phyloP scores from a whole-genome alignment of 177 flowering plant genomes.

The Vitis hybrid region DNA sequence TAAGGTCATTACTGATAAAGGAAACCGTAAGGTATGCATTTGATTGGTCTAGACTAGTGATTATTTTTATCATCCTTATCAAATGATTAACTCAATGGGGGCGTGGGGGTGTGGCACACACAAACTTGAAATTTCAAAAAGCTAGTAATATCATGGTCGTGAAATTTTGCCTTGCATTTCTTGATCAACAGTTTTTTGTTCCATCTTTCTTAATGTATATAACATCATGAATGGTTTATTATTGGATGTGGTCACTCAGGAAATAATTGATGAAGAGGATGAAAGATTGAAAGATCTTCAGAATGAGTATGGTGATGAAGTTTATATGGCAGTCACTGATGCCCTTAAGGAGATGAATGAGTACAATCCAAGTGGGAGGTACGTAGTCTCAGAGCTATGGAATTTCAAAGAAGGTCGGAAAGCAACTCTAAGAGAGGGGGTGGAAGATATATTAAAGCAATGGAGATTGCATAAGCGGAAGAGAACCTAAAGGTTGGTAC shows the following conservation, averaged over 20 bases:
- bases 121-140: too few species aligned
- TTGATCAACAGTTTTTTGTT: not conserved
- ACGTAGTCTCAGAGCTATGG: slow-evolving; percentile 44
- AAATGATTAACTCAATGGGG: too few species aligned
- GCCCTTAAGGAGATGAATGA: slow-evolving; percentile 36
- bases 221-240: not conserved
- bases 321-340: slow-evolving; percentile 25
- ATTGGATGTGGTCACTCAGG: slow-evolving; percentile 22
- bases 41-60: not conserved
- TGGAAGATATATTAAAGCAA: slow-evolving; percentile 15
- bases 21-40: slow-evolving; percentile 23
- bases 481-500: slow-evolving; percentile 1
- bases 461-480: slow-evolving; percentile 16
- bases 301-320: slow-evolving; percentile 32
- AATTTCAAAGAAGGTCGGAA: slow-evolving; percentile 31
- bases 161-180: not conserved
- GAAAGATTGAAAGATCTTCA: slow-evolving; percentile 34
- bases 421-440: slow-evolving; percentile 41
- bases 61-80: not conserved
- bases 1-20: slow-evolving; percentile 25
- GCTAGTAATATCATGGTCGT: too few species aligned
- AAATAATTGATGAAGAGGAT: slow-evolving; percentile 38
- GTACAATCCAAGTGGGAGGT: slow-evolving; percentile 51
- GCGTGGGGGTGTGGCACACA: too few species aligned
- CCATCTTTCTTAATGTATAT: not conserved